phyloP scores from a whole-genome alignment of 352 stramenopile species.

The Phytophthora tentaculata region DNA sequence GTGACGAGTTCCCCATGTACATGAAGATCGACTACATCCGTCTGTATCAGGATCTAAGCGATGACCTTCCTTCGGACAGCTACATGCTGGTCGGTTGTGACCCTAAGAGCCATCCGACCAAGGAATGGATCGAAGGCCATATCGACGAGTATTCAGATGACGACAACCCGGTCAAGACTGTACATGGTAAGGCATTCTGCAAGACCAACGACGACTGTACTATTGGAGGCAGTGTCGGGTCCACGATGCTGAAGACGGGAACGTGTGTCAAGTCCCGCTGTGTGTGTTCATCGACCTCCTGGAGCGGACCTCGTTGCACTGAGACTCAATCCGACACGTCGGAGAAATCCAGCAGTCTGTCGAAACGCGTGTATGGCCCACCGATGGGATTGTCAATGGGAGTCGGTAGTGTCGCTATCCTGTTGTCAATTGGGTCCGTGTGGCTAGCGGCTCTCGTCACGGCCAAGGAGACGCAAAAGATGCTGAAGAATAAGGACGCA shows the following conservation, averaged over 20 bases:
- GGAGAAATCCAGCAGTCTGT: slow-evolving; percentile 31
- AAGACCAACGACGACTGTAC: slow-evolving; percentile 64
- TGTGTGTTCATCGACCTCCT: slow-evolving; percentile 52
- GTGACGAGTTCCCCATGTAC: slow-evolving; percentile 76
- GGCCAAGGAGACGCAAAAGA: slow-evolving; percentile 25
- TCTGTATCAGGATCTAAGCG: slow-evolving; percentile 58
- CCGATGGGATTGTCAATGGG: slow-evolving; percentile 46
- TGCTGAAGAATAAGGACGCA: slow-evolving; percentile 20
- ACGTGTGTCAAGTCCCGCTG: slow-evolving; percentile 65
- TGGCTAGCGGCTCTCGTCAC: slow-evolving; percentile 36
- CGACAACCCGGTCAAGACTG: slow-evolving; percentile 52
- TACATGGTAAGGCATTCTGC: slow-evolving; percentile 61
- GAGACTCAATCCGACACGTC: slow-evolving; percentile 40
- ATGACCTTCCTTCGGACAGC: slow-evolving; percentile 48
- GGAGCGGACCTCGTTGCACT: slow-evolving; percentile 61
- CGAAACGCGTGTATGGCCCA: slow-evolving; percentile 45
- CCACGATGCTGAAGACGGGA: slow-evolving; percentile 43
- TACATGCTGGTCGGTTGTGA: slow-evolving; percentile 68
- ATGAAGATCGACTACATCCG: slow-evolving; percentile 82
- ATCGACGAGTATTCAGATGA: slow-evolving; percentile 66
- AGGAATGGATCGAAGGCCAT: slow-evolving; percentile 69
- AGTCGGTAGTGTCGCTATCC: slow-evolving; percentile 38
- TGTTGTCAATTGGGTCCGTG: slow-evolving; percentile 41
- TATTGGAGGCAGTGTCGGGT: slow-evolving; percentile 32
- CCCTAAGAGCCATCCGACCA: slow-evolving; percentile 61